Evolutionary conservation across 1,284 basidiomycete species (phyloP), one percentile per base, ranked within the genome.

Genomic region (Neonothopanus nambi): DNA sequence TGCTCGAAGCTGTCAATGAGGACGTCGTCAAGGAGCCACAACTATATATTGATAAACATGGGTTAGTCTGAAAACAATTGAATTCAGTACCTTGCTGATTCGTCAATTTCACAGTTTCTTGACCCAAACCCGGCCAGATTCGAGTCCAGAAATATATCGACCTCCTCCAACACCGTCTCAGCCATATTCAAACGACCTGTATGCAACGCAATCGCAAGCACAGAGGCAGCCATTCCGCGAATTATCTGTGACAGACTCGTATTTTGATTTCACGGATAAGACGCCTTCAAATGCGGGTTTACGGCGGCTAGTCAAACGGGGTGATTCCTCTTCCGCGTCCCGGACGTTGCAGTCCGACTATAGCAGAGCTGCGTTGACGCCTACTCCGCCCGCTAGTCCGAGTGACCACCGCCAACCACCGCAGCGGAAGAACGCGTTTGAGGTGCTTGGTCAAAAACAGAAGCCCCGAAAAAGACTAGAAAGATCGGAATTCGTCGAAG

Each of bases 31-130:
- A 67, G 37, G 74, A 78, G 55, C 72, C 73, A 18, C 70, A 77
- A 52, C 60, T 87, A 21, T 90, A 85, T 64, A 76, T 90, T 21
- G 82, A 86, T 47, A 84, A 85, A 48, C 74, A 84, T 66, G 88
- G 88, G 88, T 88, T 64, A 52, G 76, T 61, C 30, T 33, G 30
- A 33, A 13, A 13, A 9, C 9, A 11, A 11, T 33, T 28, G 4
- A 45, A 53, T n/a, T 28, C 18, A 36, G 45, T 58, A 24, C 21
- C 50, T 46, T 38, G 30, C 11, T 44, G 1, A 35, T 17, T 21
- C 39, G 18, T 35, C 20, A 9, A 33, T 46, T 24, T 20, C 24
- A 17, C 56, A 89, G 87, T n/a, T 88, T 90, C 68, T 71, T 88
- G 38, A 90, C 87, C 2, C 87, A 89, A 68, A 89, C 84, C 1